Conservation (phyloP, 2,329 filamentous ascomycete species). For the Fusarium newnesense region DNA sequence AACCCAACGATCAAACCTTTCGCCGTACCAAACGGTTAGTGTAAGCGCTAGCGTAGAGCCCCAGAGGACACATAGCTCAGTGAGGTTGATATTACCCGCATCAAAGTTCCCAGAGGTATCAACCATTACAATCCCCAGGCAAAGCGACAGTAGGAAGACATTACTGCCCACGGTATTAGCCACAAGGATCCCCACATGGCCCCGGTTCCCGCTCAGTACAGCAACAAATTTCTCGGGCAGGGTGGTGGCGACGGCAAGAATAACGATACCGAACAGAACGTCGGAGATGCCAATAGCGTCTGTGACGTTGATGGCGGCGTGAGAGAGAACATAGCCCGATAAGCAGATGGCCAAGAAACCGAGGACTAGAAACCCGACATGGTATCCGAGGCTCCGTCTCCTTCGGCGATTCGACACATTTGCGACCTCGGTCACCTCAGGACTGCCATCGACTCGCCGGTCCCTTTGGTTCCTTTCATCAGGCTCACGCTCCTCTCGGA, state of each 20-base stretch:
- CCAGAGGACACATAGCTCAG: neutral
- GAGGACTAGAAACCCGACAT: neutral
- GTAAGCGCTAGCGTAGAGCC: neutral
- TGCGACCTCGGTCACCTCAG: accelerated
- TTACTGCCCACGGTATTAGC: neutral
- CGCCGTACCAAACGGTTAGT: neutral
- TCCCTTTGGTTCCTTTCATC: neutral
- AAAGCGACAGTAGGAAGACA: neutral
- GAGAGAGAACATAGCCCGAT: neutral
- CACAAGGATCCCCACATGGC: neutral
- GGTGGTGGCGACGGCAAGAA: neutral
- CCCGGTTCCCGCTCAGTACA: neutral
- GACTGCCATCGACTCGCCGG: neutral
- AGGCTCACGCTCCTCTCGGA: neutral
- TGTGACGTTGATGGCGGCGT: neutral
- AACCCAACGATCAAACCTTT: neutral
- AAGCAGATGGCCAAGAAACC: neutral
- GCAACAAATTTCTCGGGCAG: neutral
- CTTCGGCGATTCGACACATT: accelerated
- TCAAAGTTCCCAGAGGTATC: neutral
- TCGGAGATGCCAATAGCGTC: neutral
- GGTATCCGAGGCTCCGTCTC: neutral
- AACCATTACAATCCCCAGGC: neutral
- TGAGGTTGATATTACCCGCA: accelerated
- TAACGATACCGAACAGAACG: neutral